Base-by-base conservation (phyloP, 108 stramenopile genomes). In the Seminavis robusta region DNA sequence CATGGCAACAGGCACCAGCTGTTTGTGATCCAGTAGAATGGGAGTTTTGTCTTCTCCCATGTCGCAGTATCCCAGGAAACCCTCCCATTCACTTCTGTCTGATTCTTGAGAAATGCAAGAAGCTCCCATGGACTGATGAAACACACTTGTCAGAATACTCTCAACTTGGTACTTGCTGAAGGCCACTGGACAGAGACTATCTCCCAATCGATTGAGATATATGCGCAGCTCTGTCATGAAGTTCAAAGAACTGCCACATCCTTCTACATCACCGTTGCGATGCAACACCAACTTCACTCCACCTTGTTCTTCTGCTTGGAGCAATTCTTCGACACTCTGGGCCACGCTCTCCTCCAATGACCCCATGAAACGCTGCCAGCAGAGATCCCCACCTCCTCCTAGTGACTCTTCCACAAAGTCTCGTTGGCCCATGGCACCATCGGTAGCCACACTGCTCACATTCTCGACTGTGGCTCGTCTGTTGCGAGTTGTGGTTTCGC, bases 241-340 rank as follows among this genome's bases (percentile, higher is more conserved):
- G 8, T 30, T 13, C 3, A 43, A 15, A 29, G 73, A 65, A 3
- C 36, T 21, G 16, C 71, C 71, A 52, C 90, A 91, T 3, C 83
- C 51, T 24, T 83, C 61, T 4, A 79, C 37, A 39, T 87, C 83
- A 17, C 90, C 90, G 58, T 87, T 91, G 9, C 86, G 72, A 67
- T 91, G 90, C 23, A 91, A 27, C n/a, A n/a, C n/a, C n/a, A n/a
- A n/a, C n/a, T n/a, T n/a, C n/a, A n/a, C n/a, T n/a, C n/a, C n/a
- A n/a, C n/a, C n/a, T n/a, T n/a, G n/a, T n/a, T n/a, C n/a, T n/a
- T n/a, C n/a, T n/a, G n/a, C n/a, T n/a, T n/a, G n/a, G n/a, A n/a
- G n/a, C n/a, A n/a, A n/a, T n/a, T n/a, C n/a, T n/a, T n/a, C n/a
- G n/a, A n/a, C n/a, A n/a, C n/a, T n/a, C n/a, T n/a, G n/a, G n/a